Evolutionary conservation across 2,329 filamentous ascomycete genomes (phyloP).

Genomic region (Arthroderma sp.): DNA sequence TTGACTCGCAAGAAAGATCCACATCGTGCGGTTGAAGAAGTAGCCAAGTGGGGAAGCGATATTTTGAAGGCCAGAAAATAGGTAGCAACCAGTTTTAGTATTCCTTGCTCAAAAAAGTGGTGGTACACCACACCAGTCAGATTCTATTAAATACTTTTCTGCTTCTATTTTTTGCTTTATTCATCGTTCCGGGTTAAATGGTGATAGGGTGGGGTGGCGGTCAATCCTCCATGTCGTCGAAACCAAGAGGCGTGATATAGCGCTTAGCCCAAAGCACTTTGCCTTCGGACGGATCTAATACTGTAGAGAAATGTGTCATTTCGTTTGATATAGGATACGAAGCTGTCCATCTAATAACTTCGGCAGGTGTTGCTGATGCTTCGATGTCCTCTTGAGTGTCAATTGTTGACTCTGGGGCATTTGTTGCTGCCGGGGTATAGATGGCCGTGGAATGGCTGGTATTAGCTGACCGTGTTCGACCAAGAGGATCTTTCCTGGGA

Average conservation of each 20-base stretch:
- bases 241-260: conserved; percentile 10
- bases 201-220: no score
- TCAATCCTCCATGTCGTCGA: no score
- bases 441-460: neutral
- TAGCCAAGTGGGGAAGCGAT: conserved; percentile 26
- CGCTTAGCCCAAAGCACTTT: conserved; percentile 34
- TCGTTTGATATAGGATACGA: conserved; percentile 44
- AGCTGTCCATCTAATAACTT: conserved; percentile 37
- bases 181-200: no score
- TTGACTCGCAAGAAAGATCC: conserved; percentile 31
- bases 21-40: conserved; percentile 28
- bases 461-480: conserved; percentile 12
- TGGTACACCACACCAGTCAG: no score
- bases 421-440: no score
- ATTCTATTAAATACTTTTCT: no score
- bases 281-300: conserved; percentile 43
- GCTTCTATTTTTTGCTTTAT: no score
- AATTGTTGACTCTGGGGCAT: no score
- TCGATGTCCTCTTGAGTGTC: conserved; percentile 3
- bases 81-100: neutral
- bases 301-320: conserved; percentile 43
- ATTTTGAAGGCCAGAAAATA: neutral
- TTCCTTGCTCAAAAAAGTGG: no score
- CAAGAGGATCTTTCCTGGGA: conserved; percentile 7
- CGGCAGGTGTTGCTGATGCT: conserved; percentile 17